Base-by-base conservation (phyloP, 306 rosid species). In the peach (Prunus persica) region DNA sequence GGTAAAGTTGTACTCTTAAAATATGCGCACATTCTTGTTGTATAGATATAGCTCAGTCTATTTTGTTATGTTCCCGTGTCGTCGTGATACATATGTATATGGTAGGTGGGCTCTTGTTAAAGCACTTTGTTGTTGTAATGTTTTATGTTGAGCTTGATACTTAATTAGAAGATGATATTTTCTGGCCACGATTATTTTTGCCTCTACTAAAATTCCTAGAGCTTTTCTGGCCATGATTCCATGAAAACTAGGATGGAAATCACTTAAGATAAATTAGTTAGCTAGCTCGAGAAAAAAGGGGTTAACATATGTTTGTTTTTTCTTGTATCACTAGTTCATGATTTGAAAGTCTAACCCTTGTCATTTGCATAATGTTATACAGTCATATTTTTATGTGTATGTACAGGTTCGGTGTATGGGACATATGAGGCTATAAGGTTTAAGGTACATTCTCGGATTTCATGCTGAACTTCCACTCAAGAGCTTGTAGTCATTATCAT, bases 391-490 rank as follows among this genome's bases (percentile, higher is more conserved):
- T 68, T 49, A 27, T 30, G 45, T 27, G 30, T 70, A 27, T 77
- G 28, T 86, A 22, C 86, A 91, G 98, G 98, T 80, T 95, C 95
- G 10, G 96, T 93, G 22, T 89, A 89, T 80, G 96, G 98, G 66
- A 89, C 98, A 45, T 91, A 88, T 34, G 97, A 93, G 71, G 98
- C 97, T 76, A 65, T 91, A 76, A 85, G 97, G 72, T 87, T 71
- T 63, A 91, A 89, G 97, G 98, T 91, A 91, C 69, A 83, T 24
- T 49, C 66, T 72, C 71, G 66, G 63, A 20, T 78, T 76, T 66
- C 66, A 61, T 54, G 64, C 67, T 55, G 55, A 60, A 45, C 57
- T 60, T 78, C 62, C 20, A 75, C 45, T 64, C 16, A 20, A 15
- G 28, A 20, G 49, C 19, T 11, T 34, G 25, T 65, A 25, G 38